These are phyloP conservation scores for Quillaja saponaria DNA, from an alignment of 306 rosid genomes.

Conservation along the genomic window DNA sequence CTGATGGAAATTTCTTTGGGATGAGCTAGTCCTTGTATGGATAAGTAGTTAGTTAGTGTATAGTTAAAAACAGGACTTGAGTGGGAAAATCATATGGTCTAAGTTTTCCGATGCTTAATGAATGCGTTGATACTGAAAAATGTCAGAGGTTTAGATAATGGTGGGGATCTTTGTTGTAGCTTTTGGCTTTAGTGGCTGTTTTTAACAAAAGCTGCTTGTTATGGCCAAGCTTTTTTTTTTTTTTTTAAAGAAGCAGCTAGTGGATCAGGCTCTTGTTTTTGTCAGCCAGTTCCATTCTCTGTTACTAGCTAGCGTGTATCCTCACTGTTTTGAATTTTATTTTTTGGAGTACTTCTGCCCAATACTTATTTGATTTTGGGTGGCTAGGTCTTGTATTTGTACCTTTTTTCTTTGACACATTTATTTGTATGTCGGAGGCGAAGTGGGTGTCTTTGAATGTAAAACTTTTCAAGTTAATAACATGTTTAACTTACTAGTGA, in stretches of 20 bases:
- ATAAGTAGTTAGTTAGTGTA: conserved; percentile 47
- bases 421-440: background rate
- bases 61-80: conserved; percentile 36
- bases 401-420: too few species aligned
- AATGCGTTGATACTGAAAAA: conserved; percentile 24
- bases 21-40: conserved; percentile 34
- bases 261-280: conserved; percentile 51
- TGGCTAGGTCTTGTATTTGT: conserved; percentile 21
- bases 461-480: background rate
- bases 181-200: conserved; percentile 35
- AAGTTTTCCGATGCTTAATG: conserved; percentile 37
- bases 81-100: conserved; percentile 27
- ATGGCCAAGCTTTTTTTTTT: too few species aligned
- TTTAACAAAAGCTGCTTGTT: conserved; percentile 48
- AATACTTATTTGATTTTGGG: conserved; percentile 56
- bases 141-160: conserved; percentile 37
- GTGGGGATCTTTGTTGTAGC: conserved; percentile 35
- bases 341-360: conserved; percentile 34
- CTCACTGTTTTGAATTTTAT: conserved; percentile 21
- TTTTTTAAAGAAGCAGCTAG: too few species aligned
- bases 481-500: background rate
- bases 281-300: conserved; percentile 50
- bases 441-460: conserved; percentile 2
- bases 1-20: conserved; percentile 9
- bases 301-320: conserved; percentile 18